Evolutionary conservation across 805 yeast species (phyloP), one percentile per base, ranked within the genome.

Genomic region (Ogataea pilisensis): DNA sequence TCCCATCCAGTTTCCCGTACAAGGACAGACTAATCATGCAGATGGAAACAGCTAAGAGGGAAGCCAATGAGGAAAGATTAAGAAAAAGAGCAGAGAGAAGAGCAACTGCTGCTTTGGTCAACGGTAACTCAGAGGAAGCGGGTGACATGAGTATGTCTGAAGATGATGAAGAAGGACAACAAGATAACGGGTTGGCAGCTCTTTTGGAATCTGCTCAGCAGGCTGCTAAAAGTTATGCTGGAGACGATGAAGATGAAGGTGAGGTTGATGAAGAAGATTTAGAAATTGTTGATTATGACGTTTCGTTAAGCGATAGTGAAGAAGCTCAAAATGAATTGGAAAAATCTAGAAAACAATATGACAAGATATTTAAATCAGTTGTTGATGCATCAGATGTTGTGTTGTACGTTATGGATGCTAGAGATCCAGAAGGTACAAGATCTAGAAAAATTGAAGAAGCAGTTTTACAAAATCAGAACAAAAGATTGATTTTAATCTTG

Each of bases 371-470:
- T 73, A 90, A 89, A 64, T 75, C 89, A 13, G 97, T 93, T 28
- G 90, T 93, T 18, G 97, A 89, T 45, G 84, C 89, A 18, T 72
- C 97, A 2, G 99, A 91, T 61, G 96, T 91, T 40, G 72, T 91
- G 16, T 71, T 90, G 41, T 91, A 93, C 58, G 96, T 91, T n/a
- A 69, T 91, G 57, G 99, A 91, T 66, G 96, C 99, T 1, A 82
- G 99, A 64, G 96, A 93, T 64, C 99, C 99, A 41, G 95, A 87
- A 63, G 82, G 88, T 16, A 91, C 98, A 3, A 79, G 99, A 58
- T 89, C 97, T 8, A 79, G 81, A 60, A 87, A 80, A 59, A 90
- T 93, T 31, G 99, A 93, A 70, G 85, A 87, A 60, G 86, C 95
- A 3, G 88, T 93, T 34, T 66, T 90, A 45, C 83, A 82, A 57